phyloP scores from a whole-genome alignment of 2,329 filamentous ascomycete genomes.

The Penicillium psychrosexuale region DNA sequence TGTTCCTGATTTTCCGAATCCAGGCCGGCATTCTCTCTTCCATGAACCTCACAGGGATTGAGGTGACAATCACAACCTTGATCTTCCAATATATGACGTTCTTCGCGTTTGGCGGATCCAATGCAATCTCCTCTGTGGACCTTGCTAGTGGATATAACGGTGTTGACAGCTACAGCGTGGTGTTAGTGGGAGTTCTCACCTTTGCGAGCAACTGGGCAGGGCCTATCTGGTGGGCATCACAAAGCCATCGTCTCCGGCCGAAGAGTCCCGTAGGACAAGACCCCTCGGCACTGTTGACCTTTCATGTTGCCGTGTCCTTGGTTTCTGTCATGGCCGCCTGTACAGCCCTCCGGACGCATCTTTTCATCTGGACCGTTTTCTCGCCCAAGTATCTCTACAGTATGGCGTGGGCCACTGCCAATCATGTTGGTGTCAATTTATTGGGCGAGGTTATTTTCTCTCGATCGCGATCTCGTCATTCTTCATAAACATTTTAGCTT shows the following conservation, averaged over 20 bases:
- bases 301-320: constrained; percentile 65
- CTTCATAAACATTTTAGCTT: neutral
- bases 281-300: constrained; percentile 63
- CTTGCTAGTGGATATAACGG: constrained; percentile 95
- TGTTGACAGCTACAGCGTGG: constrained; percentile 72
- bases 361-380: constrained; percentile 99
- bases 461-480: neutral
- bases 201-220: constrained; percentile 91
- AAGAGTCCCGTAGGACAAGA: constrained; percentile 28
- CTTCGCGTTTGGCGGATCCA: constrained; percentile 86
- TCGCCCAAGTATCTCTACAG: constrained; percentile 94
- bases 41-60: constrained; percentile 44
- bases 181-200: constrained; percentile 77
- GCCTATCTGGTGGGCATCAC: constrained; percentile 79
- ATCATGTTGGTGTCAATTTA: constrained; percentile 74
- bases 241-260: constrained; percentile 44
- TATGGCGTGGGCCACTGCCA: constrained; percentile 80
- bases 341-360: constrained; percentile 74
- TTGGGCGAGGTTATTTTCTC: constrained; percentile 47
- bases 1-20: constrained; percentile 72
- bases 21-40: constrained; percentile 54
- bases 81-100: constrained; percentile 79
- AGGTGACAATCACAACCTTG: constrained; percentile 67
- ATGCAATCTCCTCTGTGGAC: constrained; percentile 93
- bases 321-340: constrained; percentile 85